These are phyloP conservation scores for Boechera stricta DNA, from an alignment of 345 rosid species.

Conservation along the genomic window DNA sequence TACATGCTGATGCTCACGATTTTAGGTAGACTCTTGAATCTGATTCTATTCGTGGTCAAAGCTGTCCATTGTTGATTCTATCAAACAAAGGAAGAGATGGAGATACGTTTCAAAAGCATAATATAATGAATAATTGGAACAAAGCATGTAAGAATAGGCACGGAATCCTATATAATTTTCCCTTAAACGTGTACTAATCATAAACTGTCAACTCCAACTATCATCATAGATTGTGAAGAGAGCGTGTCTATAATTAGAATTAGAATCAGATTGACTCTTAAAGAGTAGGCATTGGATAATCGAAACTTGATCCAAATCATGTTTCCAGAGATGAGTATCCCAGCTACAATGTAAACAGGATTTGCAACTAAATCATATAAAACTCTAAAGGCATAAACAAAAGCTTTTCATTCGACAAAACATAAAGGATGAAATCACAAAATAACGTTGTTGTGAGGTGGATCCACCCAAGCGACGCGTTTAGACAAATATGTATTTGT, in stretches of 20 bases:
- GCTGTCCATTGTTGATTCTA: constrained; percentile 31
- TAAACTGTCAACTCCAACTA: neutral
- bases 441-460: neutral
- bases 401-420: neutral
- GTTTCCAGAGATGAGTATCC: neutral
- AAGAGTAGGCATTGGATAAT: neutral
- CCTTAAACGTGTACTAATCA: too few species aligned
- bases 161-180: too few species aligned
- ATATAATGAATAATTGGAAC: neutral
- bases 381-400: neutral
- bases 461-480: neutral
- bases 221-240: neutral
- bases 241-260: too few species aligned
- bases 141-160: too few species aligned
- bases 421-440: neutral
- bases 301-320: neutral
- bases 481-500: neutral
- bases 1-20: too few species aligned
- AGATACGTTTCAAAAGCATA: neutral
- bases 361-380: neutral
- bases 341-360: neutral
- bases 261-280: too few species aligned
- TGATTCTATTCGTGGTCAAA: constrained; percentile 32
- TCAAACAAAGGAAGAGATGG: neutral
- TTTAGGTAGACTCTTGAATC: constrained; percentile 26